Evolutionary conservation across 768 basidiomycete species (phyloP).

Genomic region (Rubroboletus pulcherrimus): DNA sequence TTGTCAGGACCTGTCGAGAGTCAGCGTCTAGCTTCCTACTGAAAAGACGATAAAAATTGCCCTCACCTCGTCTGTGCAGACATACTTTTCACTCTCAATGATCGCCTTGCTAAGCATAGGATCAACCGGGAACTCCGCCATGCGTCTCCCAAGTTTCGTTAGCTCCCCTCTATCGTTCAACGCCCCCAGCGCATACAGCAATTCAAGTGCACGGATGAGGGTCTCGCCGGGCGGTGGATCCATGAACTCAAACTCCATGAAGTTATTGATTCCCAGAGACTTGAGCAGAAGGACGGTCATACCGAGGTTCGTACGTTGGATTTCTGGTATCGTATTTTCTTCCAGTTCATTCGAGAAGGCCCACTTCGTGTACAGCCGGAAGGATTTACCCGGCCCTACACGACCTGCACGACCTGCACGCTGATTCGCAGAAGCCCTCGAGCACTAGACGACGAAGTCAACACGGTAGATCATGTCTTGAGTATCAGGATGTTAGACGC

Average conservation of each 20-base stretch:
- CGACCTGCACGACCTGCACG: constrained; percentile 96
- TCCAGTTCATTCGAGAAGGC: constrained; percentile 95
- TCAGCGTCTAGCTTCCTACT: neutral
- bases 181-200: constrained; percentile 93
- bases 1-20: constrained; percentile 73
- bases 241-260: constrained; percentile 97
- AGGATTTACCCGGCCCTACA: constrained; percentile 96
- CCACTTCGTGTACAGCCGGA: constrained; percentile 99
- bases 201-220: constrained; percentile 88
- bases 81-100: constrained; percentile 90
- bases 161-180: constrained; percentile 95
- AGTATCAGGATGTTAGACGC: constrained; percentile 30
- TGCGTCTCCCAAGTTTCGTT: constrained; percentile 93
- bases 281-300: constrained; percentile 95
- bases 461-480: neutral
- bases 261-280: constrained; percentile 96
- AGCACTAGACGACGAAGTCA: constrained; percentile 55
- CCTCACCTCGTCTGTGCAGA: constrained; percentile 91
- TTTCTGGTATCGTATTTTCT: constrained; percentile 96
- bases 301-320: constrained; percentile 96
- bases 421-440: constrained; percentile 95
- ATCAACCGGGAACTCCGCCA: constrained; percentile 99
- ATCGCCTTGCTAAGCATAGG: constrained; percentile 97
- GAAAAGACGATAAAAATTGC: neutral
- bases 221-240: constrained; percentile 98